Conservation (phyloP, 768 basidiomycete genomes). For the Melanogaster broomeanus region DNA sequence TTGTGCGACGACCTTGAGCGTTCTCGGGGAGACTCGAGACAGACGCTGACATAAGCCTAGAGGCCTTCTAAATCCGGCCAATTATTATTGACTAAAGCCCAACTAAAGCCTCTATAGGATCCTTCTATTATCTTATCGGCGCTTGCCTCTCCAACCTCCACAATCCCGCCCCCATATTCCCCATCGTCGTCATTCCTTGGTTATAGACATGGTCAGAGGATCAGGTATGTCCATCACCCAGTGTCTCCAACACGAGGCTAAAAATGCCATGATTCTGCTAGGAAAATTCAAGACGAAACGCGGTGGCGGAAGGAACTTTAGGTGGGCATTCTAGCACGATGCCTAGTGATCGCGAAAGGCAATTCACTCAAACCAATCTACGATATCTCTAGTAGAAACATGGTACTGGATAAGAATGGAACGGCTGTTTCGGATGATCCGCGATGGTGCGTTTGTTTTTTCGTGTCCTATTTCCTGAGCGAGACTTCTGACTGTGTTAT, state of each 20-base stretch:
- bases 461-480: conserved; percentile 1
- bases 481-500: conserved; percentile 13
- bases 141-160: background rate
- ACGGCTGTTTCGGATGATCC: conserved; percentile 51
- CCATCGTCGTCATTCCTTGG: background rate
- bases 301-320: conserved; percentile 86
- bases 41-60: conserved; percentile 22
- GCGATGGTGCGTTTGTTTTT: conserved; percentile 41
- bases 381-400: conserved; percentile 47
- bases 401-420: conserved; percentile 59
- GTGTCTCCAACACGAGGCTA: background rate
- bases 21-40: conserved; percentile 9
- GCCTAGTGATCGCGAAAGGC: conserved; percentile 5
- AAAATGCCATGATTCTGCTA: conserved; percentile 15
- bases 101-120: too few species aligned
- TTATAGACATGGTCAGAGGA: conserved; percentile 33
- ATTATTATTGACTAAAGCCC: background rate
- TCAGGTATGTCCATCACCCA: conserved; percentile 15
- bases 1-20: background rate
- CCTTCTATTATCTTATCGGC: conserved; percentile 24
- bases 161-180: background rate
- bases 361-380: background rate
- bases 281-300: conserved; percentile 87
- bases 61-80: background rate
- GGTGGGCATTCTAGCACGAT: conserved; percentile 40